Base-by-base conservation (phyloP, 495 filamentous ascomycete genomes). In the Ascobolus immersus region DNA sequence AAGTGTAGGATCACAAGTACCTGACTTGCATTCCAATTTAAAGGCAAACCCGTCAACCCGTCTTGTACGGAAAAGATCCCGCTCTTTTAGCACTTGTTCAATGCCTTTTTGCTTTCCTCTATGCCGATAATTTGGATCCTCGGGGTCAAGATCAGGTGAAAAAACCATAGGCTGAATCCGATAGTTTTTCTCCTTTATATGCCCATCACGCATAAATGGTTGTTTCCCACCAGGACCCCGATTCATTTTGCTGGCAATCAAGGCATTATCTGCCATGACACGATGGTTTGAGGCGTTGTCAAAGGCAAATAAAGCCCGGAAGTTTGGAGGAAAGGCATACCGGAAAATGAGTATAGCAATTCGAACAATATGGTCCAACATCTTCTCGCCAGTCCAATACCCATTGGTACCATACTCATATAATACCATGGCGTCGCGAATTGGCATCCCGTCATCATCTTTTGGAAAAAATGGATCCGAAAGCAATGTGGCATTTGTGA, bases 311-410 rank as follows among this genome's bases (percentile, higher is more conserved):
- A 31, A 13, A 19, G 17, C 27, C 21, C 31, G 27, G 18, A 11
- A 37, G 2, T 21, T 5, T n/a, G n/a, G n/a, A 0, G 35, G 35
- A n/a, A 28, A 36, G 2, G 18, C 1, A 0, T 20, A 5, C 31
- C 33, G 23, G 18, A 39, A 39, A 23, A 39, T 30, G 12, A 17
- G 13, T 36, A 39, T 31, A 23, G 23, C 13, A 30, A 14, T 36
- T 9, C n/a, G n/a, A n/a, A 22, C n/a, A 7, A 8, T 21, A 21
- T 36, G 33, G 8, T 27, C 17, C 17, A 31, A 10, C 20, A 39
- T n/a, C 14, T 21, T 21, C 2, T 33, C 17, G 4, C 21, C 10
- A 23, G 28, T 27, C 35, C 18, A 37, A 17, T 21, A 37, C 2
- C 12, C 8, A 29, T 37, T 13, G 0, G n/a, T 20, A 2, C 35